phyloP scores from a whole-genome alignment of 306 rosid species.

The Sicyos baderoa region DNA sequence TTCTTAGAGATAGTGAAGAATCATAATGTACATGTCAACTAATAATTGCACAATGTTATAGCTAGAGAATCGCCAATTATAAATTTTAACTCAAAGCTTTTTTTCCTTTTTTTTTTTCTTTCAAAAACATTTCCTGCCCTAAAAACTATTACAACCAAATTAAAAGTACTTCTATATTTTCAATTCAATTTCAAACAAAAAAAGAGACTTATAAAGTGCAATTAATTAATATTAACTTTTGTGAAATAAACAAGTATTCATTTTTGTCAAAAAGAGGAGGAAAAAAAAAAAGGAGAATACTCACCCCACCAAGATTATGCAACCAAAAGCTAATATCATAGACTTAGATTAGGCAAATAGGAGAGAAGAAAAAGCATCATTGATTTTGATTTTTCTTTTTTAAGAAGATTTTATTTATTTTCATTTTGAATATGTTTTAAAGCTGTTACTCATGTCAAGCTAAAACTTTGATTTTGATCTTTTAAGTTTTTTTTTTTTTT shows the following conservation, averaged over 20 bases:
- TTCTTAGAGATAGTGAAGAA: constrained; percentile 3
- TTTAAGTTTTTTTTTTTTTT: neutral
- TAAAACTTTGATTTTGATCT: neutral
- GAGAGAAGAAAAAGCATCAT: neutral
- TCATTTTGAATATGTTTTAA: neutral
- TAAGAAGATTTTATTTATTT: neutral
- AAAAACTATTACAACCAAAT: neutral
- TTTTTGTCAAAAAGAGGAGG: neutral
- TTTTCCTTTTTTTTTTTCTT: too few species aligned
- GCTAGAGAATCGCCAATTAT: neutral
- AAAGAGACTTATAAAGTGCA: constrained; percentile 11
- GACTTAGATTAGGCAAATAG: constrained; percentile 7
- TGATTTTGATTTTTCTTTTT: neutral
- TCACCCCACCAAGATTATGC: constrained; percentile 1
- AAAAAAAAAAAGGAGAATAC: neutral
- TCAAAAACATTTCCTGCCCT: neutral
- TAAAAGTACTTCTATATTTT: neutral
- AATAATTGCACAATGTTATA: neutral
- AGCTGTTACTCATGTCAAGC: too few species aligned
- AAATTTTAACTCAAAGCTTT: neutral
- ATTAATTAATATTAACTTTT: constrained; percentile 10
- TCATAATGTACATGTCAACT: neutral
- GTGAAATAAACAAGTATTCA: neutral
- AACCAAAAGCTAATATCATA: neutral
- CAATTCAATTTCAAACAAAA: neutral